Base-by-base conservation (phyloP, 2,329 filamentous ascomycete genomes). In the Fonsecaea pedrosoi region DNA sequence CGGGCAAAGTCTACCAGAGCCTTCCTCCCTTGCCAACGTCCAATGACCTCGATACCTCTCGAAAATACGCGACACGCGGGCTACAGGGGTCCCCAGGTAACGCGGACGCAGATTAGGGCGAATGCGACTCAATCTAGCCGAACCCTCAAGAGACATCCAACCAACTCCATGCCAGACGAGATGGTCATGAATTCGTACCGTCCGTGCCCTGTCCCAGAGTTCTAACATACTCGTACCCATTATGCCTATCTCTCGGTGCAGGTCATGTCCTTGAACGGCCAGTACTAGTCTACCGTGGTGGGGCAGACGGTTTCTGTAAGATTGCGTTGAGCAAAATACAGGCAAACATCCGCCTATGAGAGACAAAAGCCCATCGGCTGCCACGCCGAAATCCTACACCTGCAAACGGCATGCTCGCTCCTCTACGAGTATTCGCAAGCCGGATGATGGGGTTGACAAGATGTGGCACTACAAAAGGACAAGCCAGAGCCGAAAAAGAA, bases 31-130 rank as follows among this genome's bases (percentile, higher is more conserved):
- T 30, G 32, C 55, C 21, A 30, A 58, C 32, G 45, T 54, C 21
- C 30, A 53, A 61, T 59, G 55, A n/a, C 30, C 64, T 18, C 42
- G 25, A 50, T 21, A 21, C 64, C 35, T 54, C 34, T 34, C 21
- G 21, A 37, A 54, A 50, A 50, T 25, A 34, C 21, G 42, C 45
- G 54, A 42, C 53, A 18, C 34, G 30, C 30, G 62, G 55, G 30
- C n/a, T 4, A 18, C 58, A 7, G 21, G 21, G n/a, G 45, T 35
- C 59, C 40, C 42, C 53, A 54, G 40, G 37, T 58, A 62, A 58
- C 48, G 37, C 35, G 37, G 40, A 18, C 30, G 57, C 45, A 56
- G 56, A 55, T 59, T 50, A 35, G 30, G 54, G 3, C 21, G 32
- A 21, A 21, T 48, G 50, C 21, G 56, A 38, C 60, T 63, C 40